phyloP scores from a whole-genome alignment of 768 basidiomycete species.

The Auricularia heimuer region DNA sequence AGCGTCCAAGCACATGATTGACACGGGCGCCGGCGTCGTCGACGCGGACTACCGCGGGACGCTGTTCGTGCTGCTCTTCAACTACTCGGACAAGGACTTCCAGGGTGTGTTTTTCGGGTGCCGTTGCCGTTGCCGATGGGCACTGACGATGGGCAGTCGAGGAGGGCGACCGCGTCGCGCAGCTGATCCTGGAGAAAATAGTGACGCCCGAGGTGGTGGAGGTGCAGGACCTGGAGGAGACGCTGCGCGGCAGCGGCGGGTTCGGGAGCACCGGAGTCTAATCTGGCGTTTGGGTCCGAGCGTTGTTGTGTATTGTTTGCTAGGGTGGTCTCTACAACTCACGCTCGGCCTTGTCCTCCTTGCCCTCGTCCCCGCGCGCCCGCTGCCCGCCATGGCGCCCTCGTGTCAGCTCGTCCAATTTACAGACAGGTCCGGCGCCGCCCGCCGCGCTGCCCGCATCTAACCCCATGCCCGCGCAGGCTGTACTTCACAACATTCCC shows the following conservation, averaged over 20 bases:
- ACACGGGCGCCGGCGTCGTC: conserved; percentile 94
- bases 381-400: conserved; percentile 2
- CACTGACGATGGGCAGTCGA: conserved; percentile 43
- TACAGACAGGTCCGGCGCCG: conserved; percentile 7
- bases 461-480: conserved; percentile 26
- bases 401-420: conserved; percentile 11
- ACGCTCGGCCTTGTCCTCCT: background rate
- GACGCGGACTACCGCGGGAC: conserved; percentile 94
- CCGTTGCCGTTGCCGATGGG: background rate
- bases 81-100: conserved; percentile 84
- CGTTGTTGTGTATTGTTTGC: background rate
- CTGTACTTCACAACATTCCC: conserved; percentile 88
- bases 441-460: no score
- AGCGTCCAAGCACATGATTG: conserved; percentile 98
- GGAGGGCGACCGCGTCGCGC: conserved; percentile 92
- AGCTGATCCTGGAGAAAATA: conserved; percentile 87
- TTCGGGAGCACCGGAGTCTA: conserved; percentile 63
- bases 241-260: conserved; percentile 72
- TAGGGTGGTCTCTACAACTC: no score
- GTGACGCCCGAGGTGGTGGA: conserved; percentile 77
- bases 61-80: conserved; percentile 88
- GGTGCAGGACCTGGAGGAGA: conserved; percentile 83
- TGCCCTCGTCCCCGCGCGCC: background rate
- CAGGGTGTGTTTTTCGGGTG: conserved; percentile 38
- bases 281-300: conserved; percentile 41